These are phyloP conservation scores for Nidula microcarpa DNA, from an alignment of 768 basidiomycete species.

Conservation along the genomic window DNA sequence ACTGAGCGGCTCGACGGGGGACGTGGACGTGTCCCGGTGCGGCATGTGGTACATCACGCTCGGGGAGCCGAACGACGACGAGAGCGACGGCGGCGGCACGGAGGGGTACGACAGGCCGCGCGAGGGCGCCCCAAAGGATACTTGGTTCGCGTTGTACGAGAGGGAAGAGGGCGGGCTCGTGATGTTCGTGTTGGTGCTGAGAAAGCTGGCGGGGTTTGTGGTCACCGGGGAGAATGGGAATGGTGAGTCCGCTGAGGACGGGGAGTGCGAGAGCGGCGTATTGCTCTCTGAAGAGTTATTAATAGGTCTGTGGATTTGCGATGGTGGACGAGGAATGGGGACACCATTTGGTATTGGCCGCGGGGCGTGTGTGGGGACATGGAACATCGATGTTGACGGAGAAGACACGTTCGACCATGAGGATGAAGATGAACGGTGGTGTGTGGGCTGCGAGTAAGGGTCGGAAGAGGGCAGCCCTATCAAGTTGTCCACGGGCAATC, in stretches of 20 bases:
- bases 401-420: constrained; percentile 35
- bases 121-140: constrained; percentile 25
- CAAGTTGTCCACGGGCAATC: constrained; percentile 74
- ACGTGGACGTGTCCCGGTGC: constrained; percentile 44
- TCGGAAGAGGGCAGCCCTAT: constrained; percentile 68
- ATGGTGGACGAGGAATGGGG: constrained; percentile 72
- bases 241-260: constrained; percentile 63
- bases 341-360: constrained; percentile 47
- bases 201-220: constrained; percentile 49
- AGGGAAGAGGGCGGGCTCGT: constrained; percentile 75
- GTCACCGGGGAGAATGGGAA: constrained; percentile 63
- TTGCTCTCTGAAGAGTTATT: constrained; percentile 46
- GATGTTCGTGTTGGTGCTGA: constrained; percentile 58
- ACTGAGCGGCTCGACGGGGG: constrained; percentile 52
- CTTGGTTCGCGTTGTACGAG: constrained; percentile 42
- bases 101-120: constrained; percentile 70
- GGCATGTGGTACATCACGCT: constrained; percentile 44
- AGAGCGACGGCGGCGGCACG: constrained; percentile 79
- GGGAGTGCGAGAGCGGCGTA: constrained; percentile 64
- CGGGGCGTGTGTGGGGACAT: constrained; percentile 23
- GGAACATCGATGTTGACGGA: constrained; percentile 41
- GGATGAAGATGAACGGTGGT: constrained; percentile 47
- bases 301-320: constrained; percentile 58
- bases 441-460: constrained; percentile 69
- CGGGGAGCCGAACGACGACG: constrained; percentile 76